Percentiles rank a stretch among this genome's conserved stretches.
Evolutionary conservation across 1,284 basidiomycete genomes (phyloP).

Genomic region (Tranzscheliella williamsii): DNA sequence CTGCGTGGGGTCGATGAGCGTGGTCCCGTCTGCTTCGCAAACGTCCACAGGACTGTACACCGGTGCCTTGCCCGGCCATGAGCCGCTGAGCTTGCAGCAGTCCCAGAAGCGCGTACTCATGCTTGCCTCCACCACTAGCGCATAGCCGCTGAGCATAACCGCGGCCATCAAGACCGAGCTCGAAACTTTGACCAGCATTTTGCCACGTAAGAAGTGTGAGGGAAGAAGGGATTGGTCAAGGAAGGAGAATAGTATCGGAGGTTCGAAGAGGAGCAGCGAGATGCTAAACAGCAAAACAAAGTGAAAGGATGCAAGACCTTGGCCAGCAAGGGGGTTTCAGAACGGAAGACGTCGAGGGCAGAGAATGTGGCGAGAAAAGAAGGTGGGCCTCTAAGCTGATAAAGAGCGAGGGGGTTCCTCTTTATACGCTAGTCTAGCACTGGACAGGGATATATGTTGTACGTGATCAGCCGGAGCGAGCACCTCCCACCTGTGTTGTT

Average conservation of each 20-base stretch:
- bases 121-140: constrained; percentile 19
- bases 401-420: too few relatives aligned
- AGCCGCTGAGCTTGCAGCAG: constrained; percentile 9
- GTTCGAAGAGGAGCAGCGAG: neutral
- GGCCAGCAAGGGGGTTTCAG: too few relatives aligned
- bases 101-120: constrained; percentile 31
- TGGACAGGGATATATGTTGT: too few relatives aligned
- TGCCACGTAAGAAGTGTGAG: too few relatives aligned
- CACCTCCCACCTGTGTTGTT: too few relatives aligned
- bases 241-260: neutral
- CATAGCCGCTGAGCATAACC: neutral
- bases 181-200: neutral
- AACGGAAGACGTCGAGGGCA: too few relatives aligned
- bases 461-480: too few relatives aligned
- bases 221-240: neutral
- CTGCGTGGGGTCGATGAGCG: constrained; percentile 4
- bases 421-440: too few relatives aligned
- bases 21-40: constrained; percentile 30
- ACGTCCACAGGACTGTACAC: constrained; percentile 18
- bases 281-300: neutral
- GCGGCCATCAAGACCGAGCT: neutral
- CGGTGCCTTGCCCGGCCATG: constrained; percentile 5
- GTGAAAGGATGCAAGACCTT: neutral
- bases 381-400: too few relatives aligned
- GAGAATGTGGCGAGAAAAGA: too few relatives aligned